Percentiles rank a stretch among this genome's conserved stretches.
These are phyloP conservation scores for Lachancea fermentati DNA, from an alignment of 805 yeast genomes.

Conservation along the genomic window DNA sequence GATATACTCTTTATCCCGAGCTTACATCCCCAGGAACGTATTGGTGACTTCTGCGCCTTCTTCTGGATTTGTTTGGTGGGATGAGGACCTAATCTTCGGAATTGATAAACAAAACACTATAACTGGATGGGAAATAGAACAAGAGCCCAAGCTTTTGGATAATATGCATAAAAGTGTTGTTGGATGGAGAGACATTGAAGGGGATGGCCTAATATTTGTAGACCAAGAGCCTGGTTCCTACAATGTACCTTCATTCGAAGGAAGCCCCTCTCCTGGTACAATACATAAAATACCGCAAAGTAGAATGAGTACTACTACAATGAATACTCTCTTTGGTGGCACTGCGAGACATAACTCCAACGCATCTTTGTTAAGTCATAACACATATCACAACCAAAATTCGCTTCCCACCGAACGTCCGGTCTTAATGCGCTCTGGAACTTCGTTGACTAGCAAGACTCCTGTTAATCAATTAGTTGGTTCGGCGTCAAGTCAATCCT, in stretches of 20 bases:
- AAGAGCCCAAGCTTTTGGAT: constrained; percentile 29
- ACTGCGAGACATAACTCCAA: constrained; percentile 3
- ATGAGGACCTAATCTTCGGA: constrained; percentile 28
- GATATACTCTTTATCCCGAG: constrained; percentile 64
- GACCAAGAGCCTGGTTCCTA: constrained; percentile 27
- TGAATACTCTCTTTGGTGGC: constrained; percentile 4
- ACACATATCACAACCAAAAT: constrained; percentile 1
- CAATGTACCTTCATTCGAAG: constrained; percentile 5
- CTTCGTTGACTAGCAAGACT: constrained; percentile 19
- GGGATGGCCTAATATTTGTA: constrained; percentile 29
- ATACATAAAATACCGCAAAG: constrained; percentile 5
- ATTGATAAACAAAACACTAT: constrained; percentile 30
- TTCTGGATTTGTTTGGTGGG: constrained; percentile 34
- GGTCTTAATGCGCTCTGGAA: constrained; percentile 9
- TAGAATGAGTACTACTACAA: constrained; percentile 7
- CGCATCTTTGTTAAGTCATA: constrained; percentile 3
- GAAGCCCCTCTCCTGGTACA: neutral
- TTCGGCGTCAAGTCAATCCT: constrained; percentile 4
- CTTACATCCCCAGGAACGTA: constrained; percentile 60
- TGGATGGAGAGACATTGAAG: constrained; percentile 35
- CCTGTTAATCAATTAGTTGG: constrained; percentile 3
- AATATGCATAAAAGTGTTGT: constrained; percentile 25
- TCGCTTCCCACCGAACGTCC: constrained; percentile 15
- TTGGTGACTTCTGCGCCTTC: constrained; percentile 28
- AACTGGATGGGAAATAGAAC: constrained; percentile 30